Base-by-base conservation (phyloP, 108 stramenopile species). In the Skeletonema tropicum region DNA sequence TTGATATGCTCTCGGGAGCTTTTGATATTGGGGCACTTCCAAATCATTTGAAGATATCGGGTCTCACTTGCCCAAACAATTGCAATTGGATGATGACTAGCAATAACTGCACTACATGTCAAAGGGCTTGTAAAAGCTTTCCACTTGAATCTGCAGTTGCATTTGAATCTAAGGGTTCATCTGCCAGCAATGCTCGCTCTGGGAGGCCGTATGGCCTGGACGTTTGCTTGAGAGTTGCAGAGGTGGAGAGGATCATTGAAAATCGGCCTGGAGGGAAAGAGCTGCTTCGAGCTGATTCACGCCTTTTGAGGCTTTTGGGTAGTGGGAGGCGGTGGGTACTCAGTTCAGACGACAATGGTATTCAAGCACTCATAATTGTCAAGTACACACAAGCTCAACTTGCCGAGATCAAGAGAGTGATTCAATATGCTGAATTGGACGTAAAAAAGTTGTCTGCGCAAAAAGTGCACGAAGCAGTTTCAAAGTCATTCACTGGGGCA, bases 91-190 rank as follows among this genome's bases (percentile, higher is more conserved):
- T 39, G 2, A 19, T 49, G n/a, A 11, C 11, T 25, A 10, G 23
- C 29, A 3, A 33, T 25, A 38, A 8, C 17, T 39, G 38, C 11
- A 2, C 38, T 12, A 62, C 35, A 30, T 62, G 61, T 1, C 19
- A 21, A 33, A 33, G 61, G 23, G 61, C 61, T 1, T 62, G 61
- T 11, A 62, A 36, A 19, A 62, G 61, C 12, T 62, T 62, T 19
- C 61, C 61, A 62, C 61, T 62, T 8, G 61, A 62, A 62, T 62
- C 61, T 36, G 61, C 36, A 1, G 32, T 19, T 62, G 39, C n/a
- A 2, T 62, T 62, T 62, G 29, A 62, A 10, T 33, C 19, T 10
- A 26, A 38, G 19, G 33, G 61, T 36, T 62, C 61, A 19, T 62
- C 61, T 2, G 2, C 2, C 29, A 19, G 39, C 26, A 33, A 38